A percentile compares a stretch with the other conserved stretches of the same genome.
phyloP scores from a whole-genome alignment of 495 filamentous ascomycete genomes.

The Hypoxylon intermedium region DNA sequence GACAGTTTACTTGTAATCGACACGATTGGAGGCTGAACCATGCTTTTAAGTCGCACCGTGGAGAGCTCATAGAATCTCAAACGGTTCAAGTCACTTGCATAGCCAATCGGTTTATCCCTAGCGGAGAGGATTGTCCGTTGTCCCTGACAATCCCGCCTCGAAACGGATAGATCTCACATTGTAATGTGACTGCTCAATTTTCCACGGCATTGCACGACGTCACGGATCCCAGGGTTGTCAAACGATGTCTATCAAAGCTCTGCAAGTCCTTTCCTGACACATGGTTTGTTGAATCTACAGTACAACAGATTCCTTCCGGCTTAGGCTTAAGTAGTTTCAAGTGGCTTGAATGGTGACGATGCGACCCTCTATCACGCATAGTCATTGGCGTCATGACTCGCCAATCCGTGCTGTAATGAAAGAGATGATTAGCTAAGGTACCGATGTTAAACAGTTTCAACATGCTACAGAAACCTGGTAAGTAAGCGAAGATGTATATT shows the following conservation, averaged over 20 bases:
- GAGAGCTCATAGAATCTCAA: neutral
- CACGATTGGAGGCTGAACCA: slow-evolving; percentile 2
- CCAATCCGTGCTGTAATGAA: neutral
- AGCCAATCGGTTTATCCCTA: neutral
- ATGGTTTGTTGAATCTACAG: neutral
- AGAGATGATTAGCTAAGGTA: neutral
- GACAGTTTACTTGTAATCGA: too few species aligned
- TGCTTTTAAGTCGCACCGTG: slow-evolving; percentile 7
- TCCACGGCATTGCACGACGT: neutral
- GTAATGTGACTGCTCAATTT: neutral
- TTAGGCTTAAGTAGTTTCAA: neutral
- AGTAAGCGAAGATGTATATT: neutral
- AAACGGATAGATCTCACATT: neutral
- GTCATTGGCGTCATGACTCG: slow-evolving; percentile 33
- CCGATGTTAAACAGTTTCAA: neutral
- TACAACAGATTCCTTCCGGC: neutral
- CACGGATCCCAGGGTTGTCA: neutral
- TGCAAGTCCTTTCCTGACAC: neutral
- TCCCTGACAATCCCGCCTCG: slow-evolving; percentile 4
- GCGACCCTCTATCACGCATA: slow-evolving; percentile 3
- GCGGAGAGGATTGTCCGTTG: slow-evolving; percentile 6
- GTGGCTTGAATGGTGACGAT: slow-evolving; percentile 27
- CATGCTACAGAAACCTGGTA: neutral
- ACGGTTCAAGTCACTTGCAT: neutral
- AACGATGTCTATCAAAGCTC: neutral